Conservation (phyloP, 1,284 basidiomycete genomes). For the Cutaneotrichosporon dermatis region DNA sequence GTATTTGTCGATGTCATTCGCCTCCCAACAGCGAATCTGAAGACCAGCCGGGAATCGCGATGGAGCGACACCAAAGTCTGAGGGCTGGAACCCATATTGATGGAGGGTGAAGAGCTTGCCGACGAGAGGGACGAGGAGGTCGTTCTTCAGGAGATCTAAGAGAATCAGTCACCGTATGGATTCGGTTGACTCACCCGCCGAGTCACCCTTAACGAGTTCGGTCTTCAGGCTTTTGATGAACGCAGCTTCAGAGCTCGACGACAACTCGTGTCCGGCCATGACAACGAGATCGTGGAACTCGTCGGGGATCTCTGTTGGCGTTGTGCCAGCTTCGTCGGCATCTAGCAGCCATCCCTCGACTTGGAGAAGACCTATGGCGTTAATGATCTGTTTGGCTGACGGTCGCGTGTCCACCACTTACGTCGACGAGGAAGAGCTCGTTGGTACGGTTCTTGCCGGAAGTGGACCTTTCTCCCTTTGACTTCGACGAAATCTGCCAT, state of each 20-base stretch:
- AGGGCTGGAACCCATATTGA: constrained; percentile 35
- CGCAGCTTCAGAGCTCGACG: constrained; percentile 23
- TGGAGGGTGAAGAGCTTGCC: constrained; percentile 31
- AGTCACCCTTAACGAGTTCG: constrained; percentile 18
- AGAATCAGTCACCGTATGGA: no score
- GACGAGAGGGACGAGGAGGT: constrained; percentile 25
- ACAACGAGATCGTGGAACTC: constrained; percentile 32
- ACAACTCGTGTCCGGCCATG: constrained; percentile 40
- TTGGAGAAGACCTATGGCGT: constrained; percentile 22
- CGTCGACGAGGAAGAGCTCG: constrained; percentile 25
- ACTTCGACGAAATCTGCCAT: constrained; percentile 27
- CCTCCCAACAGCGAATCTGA: constrained; percentile 42
- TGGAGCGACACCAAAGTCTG: constrained; percentile 28
- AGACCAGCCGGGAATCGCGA: constrained; percentile 31
- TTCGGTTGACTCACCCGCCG: constrained; percentile 14
- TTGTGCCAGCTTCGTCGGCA: constrained; percentile 24
- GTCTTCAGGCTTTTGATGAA: constrained; percentile 36
- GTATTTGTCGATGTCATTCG: constrained; percentile 28
- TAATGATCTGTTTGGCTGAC: no score
- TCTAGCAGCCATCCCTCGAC: constrained; percentile 33
- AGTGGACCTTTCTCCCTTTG: constrained; percentile 27
- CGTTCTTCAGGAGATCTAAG: constrained; percentile 10
- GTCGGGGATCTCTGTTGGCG: constrained; percentile 28
- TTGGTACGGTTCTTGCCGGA: constrained; percentile 23
- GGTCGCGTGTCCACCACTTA: constrained; percentile 13